Percentiles rank a stretch among this genome's conserved stretches.
Evolutionary conservation across 371 early-diverging fungal genomes (phyloP).

Genomic region (Mortierella polycephala): DNA sequence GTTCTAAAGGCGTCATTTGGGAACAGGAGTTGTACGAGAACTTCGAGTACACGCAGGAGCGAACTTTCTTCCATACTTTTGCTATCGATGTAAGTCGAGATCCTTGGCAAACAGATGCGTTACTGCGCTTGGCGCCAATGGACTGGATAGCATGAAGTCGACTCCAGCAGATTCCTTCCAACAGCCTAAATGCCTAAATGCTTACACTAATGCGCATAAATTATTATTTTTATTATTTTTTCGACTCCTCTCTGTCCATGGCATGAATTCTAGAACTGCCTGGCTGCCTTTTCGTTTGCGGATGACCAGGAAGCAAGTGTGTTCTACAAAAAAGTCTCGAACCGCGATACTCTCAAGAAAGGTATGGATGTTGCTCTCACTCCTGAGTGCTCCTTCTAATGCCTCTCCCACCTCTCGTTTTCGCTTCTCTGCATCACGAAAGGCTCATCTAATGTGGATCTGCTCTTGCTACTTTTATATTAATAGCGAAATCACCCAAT

Average conservation of each 20-base stretch:
- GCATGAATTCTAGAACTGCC: slow-evolving; percentile 61
- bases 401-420: neutral
- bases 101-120: neutral
- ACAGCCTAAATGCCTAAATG: neutral
- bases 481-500: slow-evolving; percentile 36
- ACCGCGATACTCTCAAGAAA: slow-evolving; percentile 62
- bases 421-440: neutral
- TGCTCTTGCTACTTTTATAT: slow-evolving; percentile 4
- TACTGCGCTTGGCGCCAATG: no score
- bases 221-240: neutral
- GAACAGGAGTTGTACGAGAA: slow-evolving; percentile 83
- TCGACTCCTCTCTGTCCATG: neutral
- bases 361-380: slow-evolving; percentile 17
- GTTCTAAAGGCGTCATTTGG: slow-evolving; percentile 75
- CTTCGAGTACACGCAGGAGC: slow-evolving; percentile 78
- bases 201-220: neutral
- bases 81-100: slow-evolving; percentile 74
- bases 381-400: neutral
- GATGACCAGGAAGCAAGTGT: slow-evolving; percentile 83
- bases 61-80: slow-evolving; percentile 87
- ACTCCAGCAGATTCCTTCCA: neutral
- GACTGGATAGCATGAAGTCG: no score
- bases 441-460: slow-evolving; percentile 1
- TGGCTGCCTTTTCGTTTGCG: slow-evolving; percentile 89
- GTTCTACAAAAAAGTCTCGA: slow-evolving; percentile 77